These are phyloP conservation scores for Xylaria multiplex DNA, from an alignment of 2,329 filamentous ascomycete species.

Conservation along the genomic window DNA sequence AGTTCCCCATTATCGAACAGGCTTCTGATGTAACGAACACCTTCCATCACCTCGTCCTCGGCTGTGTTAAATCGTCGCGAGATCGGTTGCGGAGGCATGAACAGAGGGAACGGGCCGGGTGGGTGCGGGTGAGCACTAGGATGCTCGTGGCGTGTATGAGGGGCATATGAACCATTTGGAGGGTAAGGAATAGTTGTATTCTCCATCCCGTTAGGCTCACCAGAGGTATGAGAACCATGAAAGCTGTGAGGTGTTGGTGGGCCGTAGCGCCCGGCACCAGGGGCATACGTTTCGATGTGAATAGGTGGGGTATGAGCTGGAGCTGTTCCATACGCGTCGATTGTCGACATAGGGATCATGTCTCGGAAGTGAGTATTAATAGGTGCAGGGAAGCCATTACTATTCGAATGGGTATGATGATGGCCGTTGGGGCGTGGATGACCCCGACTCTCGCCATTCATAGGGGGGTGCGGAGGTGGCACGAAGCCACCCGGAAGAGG, in stretches of 20 bases:
- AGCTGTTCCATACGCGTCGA: conserved; percentile 44
- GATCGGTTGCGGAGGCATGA: conserved; percentile 42
- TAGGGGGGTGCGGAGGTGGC: conserved; percentile 54
- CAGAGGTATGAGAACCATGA: conserved; percentile 69
- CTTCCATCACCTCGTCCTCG: conserved; percentile 45
- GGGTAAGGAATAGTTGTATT: conserved; percentile 54
- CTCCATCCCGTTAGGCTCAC: conserved; percentile 54
- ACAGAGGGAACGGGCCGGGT: conserved; percentile 44
- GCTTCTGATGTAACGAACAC: conserved; percentile 49
- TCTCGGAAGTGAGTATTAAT: conserved; percentile 45
- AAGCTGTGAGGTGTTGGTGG: conserved; percentile 70
- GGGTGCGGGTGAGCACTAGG: conserved; percentile 38
- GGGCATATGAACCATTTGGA: conserved; percentile 51
- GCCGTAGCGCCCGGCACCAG: conserved; percentile 54
- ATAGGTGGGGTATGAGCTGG: conserved; percentile 43
- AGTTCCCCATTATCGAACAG: conserved; percentile 54
- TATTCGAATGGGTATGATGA: conserved; percentile 45
- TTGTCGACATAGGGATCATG: conserved; percentile 41
- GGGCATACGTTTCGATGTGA: conserved; percentile 50
- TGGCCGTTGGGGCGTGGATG: conserved; percentile 43
- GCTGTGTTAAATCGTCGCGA: conserved; percentile 38
- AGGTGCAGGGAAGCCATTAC: conserved; percentile 44
- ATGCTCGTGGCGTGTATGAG: conserved; percentile 38
- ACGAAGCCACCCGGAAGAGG: conserved; percentile 60
- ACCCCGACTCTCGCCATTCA: conserved; percentile 44